Evolutionary conservation across 2,329 filamentous ascomycete genomes (phyloP).

Genomic region (Aspergillus quadrilineatus): DNA sequence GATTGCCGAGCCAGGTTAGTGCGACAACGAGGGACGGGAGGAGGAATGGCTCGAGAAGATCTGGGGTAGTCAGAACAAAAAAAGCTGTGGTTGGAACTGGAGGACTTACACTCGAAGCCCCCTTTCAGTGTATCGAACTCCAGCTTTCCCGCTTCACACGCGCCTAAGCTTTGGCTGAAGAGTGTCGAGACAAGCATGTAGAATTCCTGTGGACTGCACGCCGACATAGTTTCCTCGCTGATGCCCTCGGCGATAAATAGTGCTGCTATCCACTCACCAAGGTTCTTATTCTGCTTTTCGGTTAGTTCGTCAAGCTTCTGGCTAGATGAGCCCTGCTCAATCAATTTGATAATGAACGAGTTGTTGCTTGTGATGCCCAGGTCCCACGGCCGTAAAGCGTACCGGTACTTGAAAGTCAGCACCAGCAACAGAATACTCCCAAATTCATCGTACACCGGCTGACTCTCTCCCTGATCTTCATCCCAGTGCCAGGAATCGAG

Average conservation of each 20-base stretch:
- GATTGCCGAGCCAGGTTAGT: conserved; percentile 58
- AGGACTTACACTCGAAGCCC: conserved; percentile 59
- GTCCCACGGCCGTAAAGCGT: conserved; percentile 53
- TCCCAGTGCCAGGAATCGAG: conserved; percentile 66
- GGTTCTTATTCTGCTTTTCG: conserved; percentile 57
- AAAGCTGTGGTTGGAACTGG: not conserved
- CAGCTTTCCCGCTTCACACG: conserved; percentile 56
- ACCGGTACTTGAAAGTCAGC: conserved; percentile 58
- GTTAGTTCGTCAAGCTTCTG: conserved; percentile 52
- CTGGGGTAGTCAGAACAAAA: conserved; percentile 31
- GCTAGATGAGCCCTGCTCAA: conserved; percentile 48
- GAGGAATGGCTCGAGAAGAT: conserved; percentile 63
- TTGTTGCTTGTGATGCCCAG: conserved; percentile 51
- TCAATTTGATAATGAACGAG: conserved; percentile 57
- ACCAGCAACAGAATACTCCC: conserved; percentile 61
- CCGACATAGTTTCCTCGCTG: conserved; percentile 63
- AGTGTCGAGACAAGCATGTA: conserved; percentile 62
- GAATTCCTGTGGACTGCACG: conserved; percentile 64
- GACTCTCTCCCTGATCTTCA: conserved; percentile 63
- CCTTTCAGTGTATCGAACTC: conserved; percentile 59
- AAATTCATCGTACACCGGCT: conserved; percentile 66
- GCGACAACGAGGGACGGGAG: conserved; percentile 61
- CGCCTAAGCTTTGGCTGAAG: conserved; percentile 60
- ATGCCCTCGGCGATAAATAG: conserved; percentile 64
- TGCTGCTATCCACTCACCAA: conserved; percentile 61